Conservation (phyloP, 148 eudicot genomes). For the Chenopodium suecicum region DNA sequence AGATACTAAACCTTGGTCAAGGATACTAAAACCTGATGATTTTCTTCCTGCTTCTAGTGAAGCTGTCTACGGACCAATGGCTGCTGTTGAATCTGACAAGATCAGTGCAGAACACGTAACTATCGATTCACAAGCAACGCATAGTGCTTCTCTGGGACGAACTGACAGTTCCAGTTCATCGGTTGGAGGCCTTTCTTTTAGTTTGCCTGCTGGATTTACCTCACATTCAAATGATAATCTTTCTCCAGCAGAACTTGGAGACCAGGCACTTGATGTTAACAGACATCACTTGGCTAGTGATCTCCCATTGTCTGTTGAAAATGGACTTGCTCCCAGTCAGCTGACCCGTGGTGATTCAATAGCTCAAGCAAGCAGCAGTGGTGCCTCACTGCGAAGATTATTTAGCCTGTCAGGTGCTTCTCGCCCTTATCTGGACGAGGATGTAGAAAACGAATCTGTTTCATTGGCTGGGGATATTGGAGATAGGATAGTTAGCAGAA, state of each 20-base stretch:
- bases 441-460: conserved; percentile 48
- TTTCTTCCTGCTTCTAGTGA: conserved; percentile 1
- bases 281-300: conserved; percentile 36
- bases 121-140: conserved; percentile 30
- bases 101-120: conserved; percentile 39
- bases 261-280: conserved; percentile 38
- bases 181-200: too few species aligned
- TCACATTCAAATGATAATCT: conserved; percentile 34
- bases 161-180: conserved; percentile 29
- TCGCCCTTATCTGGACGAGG: conserved; percentile 36
- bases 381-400: conserved; percentile 53
- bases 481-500: conserved; percentile 54
- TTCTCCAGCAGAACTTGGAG: conserved; percentile 62
- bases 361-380: conserved; percentile 36
- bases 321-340: conserved; percentile 28
- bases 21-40: too few species aligned
- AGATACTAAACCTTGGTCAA: background rate
- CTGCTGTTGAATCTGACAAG: conserved; percentile 12
- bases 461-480: conserved; percentile 87
- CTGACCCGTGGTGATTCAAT: conserved; percentile 34
- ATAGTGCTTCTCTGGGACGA: conserved; percentile 31
- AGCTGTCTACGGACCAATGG: conserved; percentile 3
- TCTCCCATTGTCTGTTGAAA: conserved; percentile 32
- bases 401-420: conserved; percentile 34
- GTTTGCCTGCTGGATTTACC: conserved; percentile 9